These are phyloP conservation scores for Serendipita indica DNA, from an alignment of 768 basidiomycete genomes.

Conservation along the genomic window DNA sequence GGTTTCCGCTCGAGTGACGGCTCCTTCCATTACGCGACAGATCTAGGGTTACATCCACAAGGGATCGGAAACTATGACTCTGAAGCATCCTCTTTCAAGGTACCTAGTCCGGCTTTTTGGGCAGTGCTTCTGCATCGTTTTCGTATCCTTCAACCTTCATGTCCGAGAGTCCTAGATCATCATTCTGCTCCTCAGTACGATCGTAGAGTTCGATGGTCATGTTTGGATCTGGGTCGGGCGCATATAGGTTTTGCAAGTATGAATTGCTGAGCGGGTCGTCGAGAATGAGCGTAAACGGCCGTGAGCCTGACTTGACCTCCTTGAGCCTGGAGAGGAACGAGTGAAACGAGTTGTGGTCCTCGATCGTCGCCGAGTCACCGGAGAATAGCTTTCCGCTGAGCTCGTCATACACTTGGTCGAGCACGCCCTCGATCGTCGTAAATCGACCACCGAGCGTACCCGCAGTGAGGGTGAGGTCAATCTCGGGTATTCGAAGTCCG, in stretches of 20 bases:
- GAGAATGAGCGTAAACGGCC: conserved; percentile 79
- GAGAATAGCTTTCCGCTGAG: conserved; percentile 76
- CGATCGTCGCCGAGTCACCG: conserved; percentile 46
- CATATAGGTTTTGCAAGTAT: conserved; percentile 92
- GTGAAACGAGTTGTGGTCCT: conserved; percentile 44
- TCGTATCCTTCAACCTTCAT: conserved; percentile 72
- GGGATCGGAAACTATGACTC: background rate
- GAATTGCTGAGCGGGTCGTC: conserved; percentile 95
- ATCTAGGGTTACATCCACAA: background rate
- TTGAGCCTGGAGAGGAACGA: conserved; percentile 65
- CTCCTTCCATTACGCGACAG: background rate
- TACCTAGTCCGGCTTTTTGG: too few relatives aligned
- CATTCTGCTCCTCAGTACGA: conserved; percentile 79
- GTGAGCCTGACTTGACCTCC: conserved; percentile 61
- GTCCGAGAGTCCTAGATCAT: conserved; percentile 84
- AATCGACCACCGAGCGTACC: conserved; percentile 96
- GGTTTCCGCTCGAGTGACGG: background rate
- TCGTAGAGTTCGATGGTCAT: conserved; percentile 77
- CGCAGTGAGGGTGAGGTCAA: conserved; percentile 77
- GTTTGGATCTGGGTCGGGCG: conserved; percentile 92
- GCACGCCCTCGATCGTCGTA: conserved; percentile 90
- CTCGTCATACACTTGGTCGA: conserved; percentile 91
- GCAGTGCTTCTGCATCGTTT: conserved; percentile 16
- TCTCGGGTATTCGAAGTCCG: conserved; percentile 82
- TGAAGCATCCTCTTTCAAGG: conserved; percentile 2